Evolutionary conservation across 129 eudicot species (phyloP), one percentile per base, ranked within the genome.

Genomic region (Chrysanthemum lavandulifolium): DNA sequence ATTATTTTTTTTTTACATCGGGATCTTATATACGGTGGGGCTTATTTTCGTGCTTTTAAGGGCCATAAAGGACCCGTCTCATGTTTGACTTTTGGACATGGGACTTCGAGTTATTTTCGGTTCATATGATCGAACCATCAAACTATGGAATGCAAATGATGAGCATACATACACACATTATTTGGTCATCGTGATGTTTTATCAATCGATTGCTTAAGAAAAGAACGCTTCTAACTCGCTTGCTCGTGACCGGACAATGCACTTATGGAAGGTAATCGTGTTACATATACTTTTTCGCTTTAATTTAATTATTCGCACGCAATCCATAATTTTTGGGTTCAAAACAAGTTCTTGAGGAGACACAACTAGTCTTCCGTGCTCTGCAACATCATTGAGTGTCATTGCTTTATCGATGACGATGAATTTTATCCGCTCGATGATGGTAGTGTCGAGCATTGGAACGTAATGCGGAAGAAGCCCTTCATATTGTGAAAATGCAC

Each of bases 361-460:
- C 97, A n/a, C 97, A 84, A 14, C 73, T 95, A 61, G 80, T 88
- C 53, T 95, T 81, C 73, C 94, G 99, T 21, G 94, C 99, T 73
- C 97, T 25, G 87, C 89, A 11, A 76, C 97, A 53, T 84, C 97
- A 36, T 76, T 95, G 99, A 95, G 63, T 88, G 97, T 79, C 83
- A 97, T 52, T 91, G 97, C 71, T 95, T 90, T 79, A 84, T 91
- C 48, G 83, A 76, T 65, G 85, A 95, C 72, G 97, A 95, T 69
- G 96, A 89, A 67, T 88, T 73, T 83, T 95, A 72, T 95, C 99
- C n/a, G 99, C 51, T 90, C 97, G 96, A 95, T 86, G 97, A 95
- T 78, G 99, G 99, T 70, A 86, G 96, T 69, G 78, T 95, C 73
- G 91, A 95, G 82, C 97, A 84, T 36, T 95, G 99, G 99, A 82